Conservation (phyloP, 2,329 filamentous ascomycete species). For the Hirsutella rhossiliensis region DNA sequence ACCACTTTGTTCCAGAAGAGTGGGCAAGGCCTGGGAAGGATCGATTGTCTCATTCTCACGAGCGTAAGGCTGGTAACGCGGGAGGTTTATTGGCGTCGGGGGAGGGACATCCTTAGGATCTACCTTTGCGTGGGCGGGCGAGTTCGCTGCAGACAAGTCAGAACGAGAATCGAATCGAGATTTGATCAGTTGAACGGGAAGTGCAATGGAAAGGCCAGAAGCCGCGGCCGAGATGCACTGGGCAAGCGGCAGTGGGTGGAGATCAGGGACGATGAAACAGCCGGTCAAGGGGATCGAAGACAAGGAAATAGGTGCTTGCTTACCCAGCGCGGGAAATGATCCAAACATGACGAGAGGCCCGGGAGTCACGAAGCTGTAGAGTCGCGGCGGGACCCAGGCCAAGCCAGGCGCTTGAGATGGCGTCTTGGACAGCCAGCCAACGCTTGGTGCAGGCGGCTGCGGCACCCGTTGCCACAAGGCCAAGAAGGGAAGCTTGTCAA, state of each 20-base stretch:
- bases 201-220: too few relatives aligned
- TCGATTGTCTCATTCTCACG: constrained; percentile 16
- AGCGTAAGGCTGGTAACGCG: constrained; percentile 28
- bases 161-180: background rate
- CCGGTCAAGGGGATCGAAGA: background rate
- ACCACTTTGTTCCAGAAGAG: constrained; percentile 40
- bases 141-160: constrained; percentile 11
- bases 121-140: constrained; percentile 17
- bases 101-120: constrained; percentile 41
- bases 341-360: constrained; percentile 26
- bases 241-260: too few relatives aligned
- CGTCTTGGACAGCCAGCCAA: too few relatives aligned
- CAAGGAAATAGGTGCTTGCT: constrained; percentile 10
- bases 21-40: constrained; percentile 27
- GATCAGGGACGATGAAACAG: too few relatives aligned
- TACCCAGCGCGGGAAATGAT: constrained; percentile 26
- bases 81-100: constrained; percentile 42
- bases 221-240: too few relatives aligned
- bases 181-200: too few relatives aligned
- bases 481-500: too few relatives aligned
- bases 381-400: too few relatives aligned
- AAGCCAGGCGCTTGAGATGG: too few relatives aligned
- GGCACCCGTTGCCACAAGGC: too few relatives aligned
- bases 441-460: too few relatives aligned
- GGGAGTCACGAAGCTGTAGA: background rate